A percentile compares a stretch with the other conserved stretches of the same genome.
Evolutionary conservation across 2,329 filamentous ascomycete genomes (phyloP).

Genomic region (Lithohypha guttulata): DNA sequence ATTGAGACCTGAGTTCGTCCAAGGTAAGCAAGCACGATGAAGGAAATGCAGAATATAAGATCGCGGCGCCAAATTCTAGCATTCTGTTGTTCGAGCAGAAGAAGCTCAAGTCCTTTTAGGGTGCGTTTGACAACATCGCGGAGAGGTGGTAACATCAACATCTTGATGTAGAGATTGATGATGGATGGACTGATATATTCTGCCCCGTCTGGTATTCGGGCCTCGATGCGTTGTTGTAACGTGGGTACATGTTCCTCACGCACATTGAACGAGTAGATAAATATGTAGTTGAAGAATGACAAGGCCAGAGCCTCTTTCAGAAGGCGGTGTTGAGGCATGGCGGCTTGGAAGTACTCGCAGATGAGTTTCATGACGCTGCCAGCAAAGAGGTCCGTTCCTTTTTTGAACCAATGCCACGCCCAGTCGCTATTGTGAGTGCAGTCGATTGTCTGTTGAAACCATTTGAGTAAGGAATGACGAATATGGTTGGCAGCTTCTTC

Average conservation of each 20-base stretch:
- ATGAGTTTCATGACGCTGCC: slow-evolving; percentile 7
- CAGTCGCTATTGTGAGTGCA: slow-evolving; percentile 6
- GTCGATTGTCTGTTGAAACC: slow-evolving; percentile 8
- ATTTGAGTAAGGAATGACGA: slow-evolving; percentile 3
- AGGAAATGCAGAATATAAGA: slow-evolving; percentile 7
- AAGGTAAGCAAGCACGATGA: slow-evolving; percentile 9
- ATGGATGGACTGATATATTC: slow-evolving; percentile 9
- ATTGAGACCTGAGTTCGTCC: slow-evolving; percentile 8
- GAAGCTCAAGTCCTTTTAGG: slow-evolving; percentile 7
- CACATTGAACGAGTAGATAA: slow-evolving; percentile 9
- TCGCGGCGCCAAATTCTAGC: slow-evolving; percentile 7
- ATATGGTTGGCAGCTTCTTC: slow-evolving; percentile 10
- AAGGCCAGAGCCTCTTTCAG: slow-evolving; percentile 7
- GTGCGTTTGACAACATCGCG: slow-evolving; percentile 9
- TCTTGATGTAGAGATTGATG: slow-evolving; percentile 10
- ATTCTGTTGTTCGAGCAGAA: slow-evolving; percentile 9
- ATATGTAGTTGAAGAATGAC: slow-evolving; percentile 11
- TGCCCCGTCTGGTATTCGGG: neutral
- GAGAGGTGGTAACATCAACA: slow-evolving; percentile 9
- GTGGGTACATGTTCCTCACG: neutral
- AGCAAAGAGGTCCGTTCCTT: slow-evolving; percentile 1
- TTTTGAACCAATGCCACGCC: slow-evolving; percentile 9
- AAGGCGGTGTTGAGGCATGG: slow-evolving; percentile 3
- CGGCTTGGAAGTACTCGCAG: slow-evolving; percentile 8
- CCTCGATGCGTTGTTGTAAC: slow-evolving; percentile 3